phyloP scores from a whole-genome alignment of 2,329 filamentous ascomycete species.

The Monilinia aucupariae region DNA sequence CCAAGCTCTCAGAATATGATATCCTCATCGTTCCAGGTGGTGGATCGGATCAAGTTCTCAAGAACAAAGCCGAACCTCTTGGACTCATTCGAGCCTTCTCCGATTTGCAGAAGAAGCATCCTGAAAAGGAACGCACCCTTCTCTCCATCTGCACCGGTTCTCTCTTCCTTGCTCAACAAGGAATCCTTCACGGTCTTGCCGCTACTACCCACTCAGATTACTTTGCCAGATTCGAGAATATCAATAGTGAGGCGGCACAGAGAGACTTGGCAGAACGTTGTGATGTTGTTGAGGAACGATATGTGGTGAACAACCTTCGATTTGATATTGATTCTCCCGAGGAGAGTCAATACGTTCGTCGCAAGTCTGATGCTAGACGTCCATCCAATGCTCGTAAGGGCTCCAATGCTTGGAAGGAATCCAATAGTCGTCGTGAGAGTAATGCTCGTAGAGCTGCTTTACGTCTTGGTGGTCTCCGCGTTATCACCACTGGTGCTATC shows the following conservation, averaged over 20 bases:
- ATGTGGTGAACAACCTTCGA: slow-evolving; percentile 86
- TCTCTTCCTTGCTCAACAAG: slow-evolving; percentile 69
- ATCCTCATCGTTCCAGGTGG: slow-evolving; percentile 74
- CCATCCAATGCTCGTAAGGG: slow-evolving; percentile 69
- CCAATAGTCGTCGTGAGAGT: slow-evolving; percentile 69
- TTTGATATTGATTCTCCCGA: slow-evolving; percentile 76
- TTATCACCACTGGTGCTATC: slow-evolving; percentile 75
- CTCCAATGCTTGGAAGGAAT: slow-evolving; percentile 74
- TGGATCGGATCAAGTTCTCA: slow-evolving; percentile 53
- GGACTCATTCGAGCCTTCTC: slow-evolving; percentile 69
- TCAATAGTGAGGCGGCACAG: slow-evolving; percentile 68
- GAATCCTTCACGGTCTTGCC: slow-evolving; percentile 70
- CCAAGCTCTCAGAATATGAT: slow-evolving; percentile 57
- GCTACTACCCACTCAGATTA: slow-evolving; percentile 79
- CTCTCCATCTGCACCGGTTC: slow-evolving; percentile 75
- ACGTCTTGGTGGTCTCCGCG: slow-evolving; percentile 52
- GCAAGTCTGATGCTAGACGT: slow-evolving; percentile 62
- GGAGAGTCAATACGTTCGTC: slow-evolving; percentile 77
- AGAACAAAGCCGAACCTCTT: slow-evolving; percentile 63
- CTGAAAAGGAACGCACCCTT: slow-evolving; percentile 73
- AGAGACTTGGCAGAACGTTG: slow-evolving; percentile 69
- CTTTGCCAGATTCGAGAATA: slow-evolving; percentile 73
- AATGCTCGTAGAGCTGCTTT: slow-evolving; percentile 70
- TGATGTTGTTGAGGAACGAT: slow-evolving; percentile 77
- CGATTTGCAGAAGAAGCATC: slow-evolving; percentile 74